Percentiles rank a stretch among this genome's conserved stretches.
phyloP scores from a whole-genome alignment of 2,329 filamentous ascomycete genomes.

The Cladorrhinum sp. region DNA sequence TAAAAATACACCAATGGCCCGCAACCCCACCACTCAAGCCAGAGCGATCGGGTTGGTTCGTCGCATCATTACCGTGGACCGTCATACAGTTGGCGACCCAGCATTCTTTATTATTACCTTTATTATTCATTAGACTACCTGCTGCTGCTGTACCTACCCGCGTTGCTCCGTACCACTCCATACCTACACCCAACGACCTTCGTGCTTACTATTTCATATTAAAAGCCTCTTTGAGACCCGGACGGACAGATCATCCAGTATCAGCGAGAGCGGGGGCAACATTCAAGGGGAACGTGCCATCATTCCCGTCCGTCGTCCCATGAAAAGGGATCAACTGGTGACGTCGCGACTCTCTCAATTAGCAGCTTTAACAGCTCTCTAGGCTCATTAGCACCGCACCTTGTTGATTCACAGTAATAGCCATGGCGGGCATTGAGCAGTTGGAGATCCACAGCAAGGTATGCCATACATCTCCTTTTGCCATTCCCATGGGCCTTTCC shows the following conservation, averaged over 20 bases:
- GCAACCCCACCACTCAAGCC: neutral
- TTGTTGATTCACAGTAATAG: neutral
- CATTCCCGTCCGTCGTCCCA: neutral
- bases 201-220: neutral
- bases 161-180: neutral
- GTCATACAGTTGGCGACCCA: neutral
- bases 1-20: neutral
- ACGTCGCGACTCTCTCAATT: slow-evolving; percentile 5
- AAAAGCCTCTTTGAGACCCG: neutral
- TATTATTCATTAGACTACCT: neutral
- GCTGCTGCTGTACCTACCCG: too few relatives aligned
- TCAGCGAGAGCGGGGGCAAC: neutral
- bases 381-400: neutral
- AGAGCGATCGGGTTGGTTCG: neutral
- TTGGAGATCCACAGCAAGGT: slow-evolving; percentile 98
- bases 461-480: slow-evolving; percentile 31
- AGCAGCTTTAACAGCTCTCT: neutral
- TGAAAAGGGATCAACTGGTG: slow-evolving; percentile 8
- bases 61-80: neutral
- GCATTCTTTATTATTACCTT: neutral
- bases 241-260: neutral
- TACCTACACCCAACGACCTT: neutral
- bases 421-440: slow-evolving; percentile 93
- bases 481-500: neutral
- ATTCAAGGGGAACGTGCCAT: slow-evolving; percentile 1